Percentiles rank a stretch among this genome's conserved stretches.
phyloP scores from a whole-genome alignment of 495 filamentous ascomycete genomes.

The Podospora sp. region DNA sequence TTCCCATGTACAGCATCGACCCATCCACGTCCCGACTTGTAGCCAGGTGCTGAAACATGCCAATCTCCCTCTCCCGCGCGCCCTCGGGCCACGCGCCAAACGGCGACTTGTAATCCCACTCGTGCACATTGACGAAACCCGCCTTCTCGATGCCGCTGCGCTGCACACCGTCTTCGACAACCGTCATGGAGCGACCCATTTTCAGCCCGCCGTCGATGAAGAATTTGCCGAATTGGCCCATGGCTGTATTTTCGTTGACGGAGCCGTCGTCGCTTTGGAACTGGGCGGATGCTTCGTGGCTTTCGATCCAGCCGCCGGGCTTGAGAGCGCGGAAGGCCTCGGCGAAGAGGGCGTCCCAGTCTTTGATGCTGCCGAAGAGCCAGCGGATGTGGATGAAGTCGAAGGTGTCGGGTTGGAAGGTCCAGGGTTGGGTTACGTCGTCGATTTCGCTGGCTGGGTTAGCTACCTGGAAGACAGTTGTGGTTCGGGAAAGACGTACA shows the following conservation, averaged over 20 bases:
- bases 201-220: slow-evolving; percentile 49
- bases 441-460: slow-evolving; percentile 40
- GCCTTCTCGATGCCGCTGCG: slow-evolving; percentile 37
- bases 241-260: slow-evolving; percentile 45
- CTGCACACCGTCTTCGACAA: slow-evolving; percentile 43
- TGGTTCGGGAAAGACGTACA: slow-evolving; percentile 21
- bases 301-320: slow-evolving; percentile 42
- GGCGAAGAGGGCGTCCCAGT: slow-evolving; percentile 56
- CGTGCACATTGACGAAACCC: slow-evolving; percentile 45
- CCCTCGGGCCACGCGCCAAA: slow-evolving; percentile 56
- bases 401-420: slow-evolving; percentile 43
- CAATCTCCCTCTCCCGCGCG: slow-evolving; percentile 52
- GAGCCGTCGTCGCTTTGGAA: slow-evolving; percentile 55
- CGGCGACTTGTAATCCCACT: slow-evolving; percentile 47
- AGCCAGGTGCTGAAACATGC: slow-evolving; percentile 34
- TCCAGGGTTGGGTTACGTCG: slow-evolving; percentile 56
- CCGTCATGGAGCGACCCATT: slow-evolving; percentile 49
- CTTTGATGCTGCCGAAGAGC: slow-evolving; percentile 55
- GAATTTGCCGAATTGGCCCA: slow-evolving; percentile 48
- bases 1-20: slow-evolving; percentile 38
- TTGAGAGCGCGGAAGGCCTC: slow-evolving; percentile 39
- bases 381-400: slow-evolving; percentile 54
- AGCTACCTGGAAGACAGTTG: background rate
- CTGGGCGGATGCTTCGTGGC: slow-evolving; percentile 46
- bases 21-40: slow-evolving; percentile 39